Evolutionary conservation across 1,284 basidiomycete species (phyloP), one percentile per base, ranked within the genome.

Genomic region (Fomitopsis schrenkii): DNA sequence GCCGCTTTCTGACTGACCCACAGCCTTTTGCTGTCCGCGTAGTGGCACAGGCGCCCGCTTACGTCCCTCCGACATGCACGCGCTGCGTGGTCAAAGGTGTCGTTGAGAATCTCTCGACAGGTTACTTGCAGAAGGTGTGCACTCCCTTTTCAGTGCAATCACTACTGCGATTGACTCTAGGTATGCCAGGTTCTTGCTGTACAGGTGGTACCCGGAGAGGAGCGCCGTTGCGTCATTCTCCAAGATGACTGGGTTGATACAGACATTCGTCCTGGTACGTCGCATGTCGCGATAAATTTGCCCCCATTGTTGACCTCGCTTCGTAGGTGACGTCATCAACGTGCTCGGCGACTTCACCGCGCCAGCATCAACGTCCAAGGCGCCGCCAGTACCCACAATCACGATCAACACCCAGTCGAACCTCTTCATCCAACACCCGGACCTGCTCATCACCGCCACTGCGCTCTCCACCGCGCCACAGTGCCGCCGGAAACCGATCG

Each of bases 391-490:
- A n/a, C 77, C 73, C n/a, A 73, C 73, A 17, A 87, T 91, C 48
- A 74, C 76, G 2, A 79, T 92, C 54, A 84, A 82, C 5, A 79
- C 85, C 15, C 79, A 79, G 54, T 64, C 76, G 5, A 90, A 91
- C 69, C 73, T 87, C 45, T 75, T 97, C 60, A 88, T 98, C 63
- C 87, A 89, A 48, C 93, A 97, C 70, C 95, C 95, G 1, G 96
- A 98, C 73, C 76, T 93, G 50, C 88, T 98, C 56, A 75, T 97
- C 53, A 95, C 95, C 1, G 90, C 94, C 44, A 97, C 95, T 0
- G 84, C 91, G 0, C 86, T 97, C 26, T 89, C 94, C 3, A 91
- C 87, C 62, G 86, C 94, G 0, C 81, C 91, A 3, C 85, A 89
- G 63, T 98, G 96, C 71, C 76, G 85, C 7, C 86, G 96, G 15